Evolutionary conservation across 2,329 filamentous ascomycete genomes (phyloP).

Genomic region (Ophidiomyces ophidiicola): DNA sequence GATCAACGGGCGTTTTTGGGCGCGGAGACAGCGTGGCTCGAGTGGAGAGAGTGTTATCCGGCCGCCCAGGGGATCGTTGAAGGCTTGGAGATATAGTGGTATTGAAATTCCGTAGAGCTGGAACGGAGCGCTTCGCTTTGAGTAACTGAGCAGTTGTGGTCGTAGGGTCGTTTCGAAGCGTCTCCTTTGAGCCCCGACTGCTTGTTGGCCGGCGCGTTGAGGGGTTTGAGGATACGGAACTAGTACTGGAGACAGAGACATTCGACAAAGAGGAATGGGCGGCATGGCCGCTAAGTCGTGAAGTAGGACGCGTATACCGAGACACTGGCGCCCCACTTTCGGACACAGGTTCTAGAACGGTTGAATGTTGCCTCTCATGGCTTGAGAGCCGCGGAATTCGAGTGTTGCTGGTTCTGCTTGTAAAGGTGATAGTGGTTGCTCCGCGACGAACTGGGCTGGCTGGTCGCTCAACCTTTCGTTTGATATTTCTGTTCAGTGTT

Average conservation of each 20-base stretch:
- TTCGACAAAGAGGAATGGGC: conserved; percentile 56
- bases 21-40: conserved; percentile 31
- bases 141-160: conserved; percentile 45
- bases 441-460: conserved; percentile 58
- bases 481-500: conserved; percentile 81
- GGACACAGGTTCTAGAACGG: conserved; percentile 74
- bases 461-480: conserved; percentile 61
- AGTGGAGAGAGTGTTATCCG: conserved; percentile 21
- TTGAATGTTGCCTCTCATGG: conserved; percentile 59
- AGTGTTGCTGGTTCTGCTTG: conserved; percentile 59
- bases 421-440: conserved; percentile 81
- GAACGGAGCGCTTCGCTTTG: conserved; percentile 49
- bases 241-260: conserved; percentile 49
- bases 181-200: conserved; percentile 26
- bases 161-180: conserved; percentile 35
- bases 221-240: conserved; percentile 46
- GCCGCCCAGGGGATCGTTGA: conserved; percentile 29
- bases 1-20: conserved; percentile 61
- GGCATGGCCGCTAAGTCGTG: conserved; percentile 53
- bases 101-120: conserved; percentile 36
- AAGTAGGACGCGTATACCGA: conserved; percentile 51
- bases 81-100: not conserved
- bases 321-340: conserved; percentile 67
- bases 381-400: conserved; percentile 67
- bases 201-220: conserved; percentile 50